phyloP scores from a whole-genome alignment of 768 basidiomycete species.

The Suillus discolor region DNA sequence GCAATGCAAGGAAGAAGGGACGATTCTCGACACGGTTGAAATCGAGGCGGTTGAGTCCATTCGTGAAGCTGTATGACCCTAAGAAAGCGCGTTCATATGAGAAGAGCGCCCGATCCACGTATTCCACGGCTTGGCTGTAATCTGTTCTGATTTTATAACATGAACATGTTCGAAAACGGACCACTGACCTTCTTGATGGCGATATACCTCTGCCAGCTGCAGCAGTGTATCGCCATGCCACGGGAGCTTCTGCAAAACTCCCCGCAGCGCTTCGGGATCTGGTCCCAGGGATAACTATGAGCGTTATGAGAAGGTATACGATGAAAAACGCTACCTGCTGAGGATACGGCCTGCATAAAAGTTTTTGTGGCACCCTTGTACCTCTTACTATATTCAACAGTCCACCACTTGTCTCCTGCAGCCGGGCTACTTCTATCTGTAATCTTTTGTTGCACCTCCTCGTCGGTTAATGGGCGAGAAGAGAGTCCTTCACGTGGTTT shows the following conservation, averaged over 20 bases:
- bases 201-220: conserved; percentile 81
- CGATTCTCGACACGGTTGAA: conserved; percentile 92
- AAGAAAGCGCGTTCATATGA: conserved; percentile 91
- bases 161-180: conserved; percentile 2
- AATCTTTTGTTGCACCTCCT: conserved; percentile 52
- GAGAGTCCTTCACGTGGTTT: conserved; percentile 74
- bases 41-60: conserved; percentile 80
- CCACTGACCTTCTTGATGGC: conserved; percentile 80
- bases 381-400: conserved; percentile 80
- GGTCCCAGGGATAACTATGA: conserved; percentile 1
- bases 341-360: conserved; percentile 80
- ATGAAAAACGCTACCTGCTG: conserved; percentile 62
- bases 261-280: conserved; percentile 83
- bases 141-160: conserved; percentile 46
- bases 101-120: conserved; percentile 90
- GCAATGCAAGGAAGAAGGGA: conserved; percentile 87
- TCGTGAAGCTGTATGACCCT: conserved; percentile 83
- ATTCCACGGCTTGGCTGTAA: conserved; percentile 82
- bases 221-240: conserved; percentile 95
- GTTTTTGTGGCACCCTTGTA: conserved; percentile 82
- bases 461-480: conserved; percentile 55
- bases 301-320: background rate
- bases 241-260: conserved; percentile 73
- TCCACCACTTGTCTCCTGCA: conserved; percentile 82
- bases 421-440: conserved; percentile 41